Conservation (phyloP, 2,329 filamentous ascomycete species). For the Fusarium sp. region DNA sequence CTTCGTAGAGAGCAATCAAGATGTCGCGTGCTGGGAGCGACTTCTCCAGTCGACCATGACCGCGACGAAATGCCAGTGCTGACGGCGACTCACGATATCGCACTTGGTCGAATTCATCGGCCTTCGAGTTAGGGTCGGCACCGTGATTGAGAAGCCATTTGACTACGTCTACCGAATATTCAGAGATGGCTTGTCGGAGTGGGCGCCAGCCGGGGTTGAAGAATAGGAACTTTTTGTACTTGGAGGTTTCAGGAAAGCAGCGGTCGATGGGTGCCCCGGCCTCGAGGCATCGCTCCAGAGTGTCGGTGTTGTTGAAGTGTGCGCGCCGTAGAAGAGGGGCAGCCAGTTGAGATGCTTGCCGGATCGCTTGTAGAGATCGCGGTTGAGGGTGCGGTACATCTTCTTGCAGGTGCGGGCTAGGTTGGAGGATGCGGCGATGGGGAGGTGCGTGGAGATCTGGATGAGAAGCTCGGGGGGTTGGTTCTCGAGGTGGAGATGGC, state of each 20-base stretch:
- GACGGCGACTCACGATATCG: not conserved
- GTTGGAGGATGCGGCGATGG: not conserved
- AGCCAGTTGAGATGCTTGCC: not conserved
- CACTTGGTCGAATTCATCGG: not conserved
- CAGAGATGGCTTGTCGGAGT: not conserved
- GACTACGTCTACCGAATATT: not conserved
- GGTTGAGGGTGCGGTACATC: not conserved
- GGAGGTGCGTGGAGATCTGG: not conserved
- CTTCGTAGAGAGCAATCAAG: not conserved
- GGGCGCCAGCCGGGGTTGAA: not conserved
- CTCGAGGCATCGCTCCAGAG: constrained; percentile 1
- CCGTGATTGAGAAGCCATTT: constrained; percentile 1
- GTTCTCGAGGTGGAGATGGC: no score
- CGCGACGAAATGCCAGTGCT: not conserved
- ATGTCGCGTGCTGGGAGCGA: not conserved
- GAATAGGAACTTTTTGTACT: no score
- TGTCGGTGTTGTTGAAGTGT: not conserved
- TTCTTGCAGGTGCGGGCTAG: not conserved
- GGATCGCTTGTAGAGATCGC: not conserved
- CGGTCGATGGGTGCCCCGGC: not conserved
- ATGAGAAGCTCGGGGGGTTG: not conserved
- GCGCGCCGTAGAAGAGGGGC: not conserved
- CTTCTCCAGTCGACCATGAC: not conserved
- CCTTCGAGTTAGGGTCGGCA: not conserved
- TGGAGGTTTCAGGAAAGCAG: not conserved